Evolutionary conservation across 345 rosid species (phyloP).

Genomic region (Salix udensis): DNA sequence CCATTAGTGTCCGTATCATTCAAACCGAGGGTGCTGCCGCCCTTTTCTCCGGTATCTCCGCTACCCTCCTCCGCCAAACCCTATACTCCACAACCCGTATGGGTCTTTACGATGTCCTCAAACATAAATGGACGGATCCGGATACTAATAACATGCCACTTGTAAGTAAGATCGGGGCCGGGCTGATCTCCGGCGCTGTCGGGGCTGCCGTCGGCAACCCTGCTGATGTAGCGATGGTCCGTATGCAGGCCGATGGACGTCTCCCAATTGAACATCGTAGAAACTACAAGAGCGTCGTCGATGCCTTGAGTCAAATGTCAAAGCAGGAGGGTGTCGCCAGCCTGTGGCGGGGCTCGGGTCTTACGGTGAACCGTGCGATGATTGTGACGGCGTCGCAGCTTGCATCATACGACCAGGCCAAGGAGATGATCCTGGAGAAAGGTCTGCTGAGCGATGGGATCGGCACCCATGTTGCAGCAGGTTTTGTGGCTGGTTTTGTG

Average conservation of each 20-base stretch:
- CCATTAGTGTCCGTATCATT: slow-evolving; percentile 8
- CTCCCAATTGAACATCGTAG: slow-evolving; percentile 12
- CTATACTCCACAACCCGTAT: slow-evolving; percentile 19
- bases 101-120: slow-evolving; percentile 16
- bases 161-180: not conserved
- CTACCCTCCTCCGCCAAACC: slow-evolving; percentile 17
- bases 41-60: slow-evolving; percentile 12
- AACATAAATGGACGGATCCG: slow-evolving; percentile 9
- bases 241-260: slow-evolving; percentile 22
- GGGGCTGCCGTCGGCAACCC: slow-evolving; percentile 18
- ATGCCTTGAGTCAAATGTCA: slow-evolving; percentile 17
- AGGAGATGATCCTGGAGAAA: slow-evolving; percentile 13
- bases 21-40: slow-evolving; percentile 14
- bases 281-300: slow-evolving; percentile 16
- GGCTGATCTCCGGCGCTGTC: slow-evolving; percentile 7
- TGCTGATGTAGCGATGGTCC: slow-evolving; percentile 17
- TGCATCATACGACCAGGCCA: slow-evolving; percentile 13
- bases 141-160: slow-evolving; percentile 7
- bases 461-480: slow-evolving; percentile 13
- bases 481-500: slow-evolving; percentile 14
- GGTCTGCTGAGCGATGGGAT: slow-evolving; percentile 19
- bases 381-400: slow-evolving; percentile 19
- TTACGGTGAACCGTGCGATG: slow-evolving; percentile 14
- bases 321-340: slow-evolving; percentile 16
- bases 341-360: slow-evolving; percentile 11